A percentile compares a stretch with the other conserved stretches of the same genome.
Conservation (phyloP, 345 rosid genomes). For the Eutrema heterophyllum region DNA sequence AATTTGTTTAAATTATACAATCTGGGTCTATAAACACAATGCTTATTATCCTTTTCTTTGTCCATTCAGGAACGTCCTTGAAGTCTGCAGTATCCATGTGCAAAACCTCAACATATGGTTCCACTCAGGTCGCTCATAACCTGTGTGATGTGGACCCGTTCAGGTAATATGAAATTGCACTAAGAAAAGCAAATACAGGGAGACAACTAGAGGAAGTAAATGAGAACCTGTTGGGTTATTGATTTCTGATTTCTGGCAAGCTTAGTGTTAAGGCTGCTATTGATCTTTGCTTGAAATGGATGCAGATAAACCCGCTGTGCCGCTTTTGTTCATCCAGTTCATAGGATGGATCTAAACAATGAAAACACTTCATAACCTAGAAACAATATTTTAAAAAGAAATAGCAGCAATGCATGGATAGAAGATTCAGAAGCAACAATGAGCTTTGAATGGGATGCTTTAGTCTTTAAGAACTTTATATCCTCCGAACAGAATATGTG, state of each 20-base stretch:
- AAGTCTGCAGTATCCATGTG: background rate
- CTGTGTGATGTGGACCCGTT: background rate
- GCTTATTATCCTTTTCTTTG: background rate
- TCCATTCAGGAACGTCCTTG: background rate
- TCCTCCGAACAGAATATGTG: background rate
- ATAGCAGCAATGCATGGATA: background rate
- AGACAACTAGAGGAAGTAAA: background rate
- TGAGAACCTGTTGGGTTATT: background rate
- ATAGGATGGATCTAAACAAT: background rate
- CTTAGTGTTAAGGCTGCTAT: background rate
- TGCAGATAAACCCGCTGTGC: background rate
- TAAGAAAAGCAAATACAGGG: background rate
- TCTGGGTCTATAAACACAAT: background rate
- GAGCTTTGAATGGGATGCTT: background rate
- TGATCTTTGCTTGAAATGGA: background rate
- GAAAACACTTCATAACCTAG: background rate
- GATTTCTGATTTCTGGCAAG: background rate
- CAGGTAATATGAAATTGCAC: background rate
- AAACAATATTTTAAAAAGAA: background rate
- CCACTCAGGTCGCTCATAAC: background rate
- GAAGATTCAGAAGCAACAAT: background rate
- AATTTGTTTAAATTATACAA: background rate
- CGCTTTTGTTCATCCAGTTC: slow-evolving; percentile 1
- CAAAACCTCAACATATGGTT: background rate
- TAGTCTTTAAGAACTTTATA: background rate